Evolutionary conservation across 768 basidiomycete species (phyloP).

Genomic region (Mycena rosella): DNA sequence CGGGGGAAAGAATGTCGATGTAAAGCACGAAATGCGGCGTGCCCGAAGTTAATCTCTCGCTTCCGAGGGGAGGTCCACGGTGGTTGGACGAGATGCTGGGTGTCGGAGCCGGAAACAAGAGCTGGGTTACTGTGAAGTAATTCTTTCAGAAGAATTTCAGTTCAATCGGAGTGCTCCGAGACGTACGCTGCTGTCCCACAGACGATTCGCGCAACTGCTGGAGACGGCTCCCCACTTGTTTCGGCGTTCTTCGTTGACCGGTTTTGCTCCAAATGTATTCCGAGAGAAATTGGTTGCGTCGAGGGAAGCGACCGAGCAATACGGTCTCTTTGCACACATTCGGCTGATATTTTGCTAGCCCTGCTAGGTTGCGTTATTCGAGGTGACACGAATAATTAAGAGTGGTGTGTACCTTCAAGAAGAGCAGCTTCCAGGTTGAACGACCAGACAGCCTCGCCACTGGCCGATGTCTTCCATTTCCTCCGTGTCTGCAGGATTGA

Average conservation of each 20-base stretch:
- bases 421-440: background rate
- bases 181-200: background rate
- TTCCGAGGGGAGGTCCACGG: background rate
- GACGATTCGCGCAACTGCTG: conserved; percentile 10
- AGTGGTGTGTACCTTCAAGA: background rate
- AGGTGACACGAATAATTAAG: no score
- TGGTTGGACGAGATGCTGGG: background rate
- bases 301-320: background rate
- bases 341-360: conserved; percentile 2
- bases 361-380: background rate
- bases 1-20: conserved; percentile 7
- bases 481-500: background rate
- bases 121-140: background rate
- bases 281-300: conserved; percentile 16
- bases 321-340: conserved; percentile 1
- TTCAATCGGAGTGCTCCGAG: background rate
- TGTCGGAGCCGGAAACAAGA: background rate
- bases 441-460: background rate
- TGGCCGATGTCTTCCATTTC: background rate
- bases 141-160: background rate
- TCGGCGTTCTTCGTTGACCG: background rate
- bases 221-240: conserved; percentile 7
- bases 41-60: no score
- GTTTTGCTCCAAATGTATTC: conserved; percentile 14
- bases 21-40: background rate